phyloP scores from a whole-genome alignment of 2,329 filamentous ascomycete species.

The Penicillium janthinellum region DNA sequence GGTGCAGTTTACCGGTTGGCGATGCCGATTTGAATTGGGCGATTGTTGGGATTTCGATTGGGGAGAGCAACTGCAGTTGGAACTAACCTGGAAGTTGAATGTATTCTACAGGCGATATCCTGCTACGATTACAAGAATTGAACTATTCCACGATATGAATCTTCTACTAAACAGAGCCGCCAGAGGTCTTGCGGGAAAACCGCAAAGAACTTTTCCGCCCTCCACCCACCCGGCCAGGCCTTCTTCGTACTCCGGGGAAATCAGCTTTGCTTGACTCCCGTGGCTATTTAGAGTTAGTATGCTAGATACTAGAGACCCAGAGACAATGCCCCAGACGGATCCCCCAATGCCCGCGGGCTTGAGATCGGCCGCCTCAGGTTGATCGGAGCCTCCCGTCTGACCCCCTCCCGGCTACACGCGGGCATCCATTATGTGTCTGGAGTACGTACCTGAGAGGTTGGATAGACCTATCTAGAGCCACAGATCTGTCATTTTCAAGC shows the following conservation, averaged over 20 bases:
- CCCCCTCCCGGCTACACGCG: conserved; percentile 16
- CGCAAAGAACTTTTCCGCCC: conserved; percentile 19
- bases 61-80: not conserved
- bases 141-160: not conserved
- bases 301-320: not conserved
- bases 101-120: not conserved
- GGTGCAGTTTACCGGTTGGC: conserved; percentile 15
- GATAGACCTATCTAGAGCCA: too few relatives aligned
- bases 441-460: too few relatives aligned
- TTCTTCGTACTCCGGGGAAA: conserved; percentile 13
- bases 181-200: conserved; percentile 4
- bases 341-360: conserved; percentile 15
- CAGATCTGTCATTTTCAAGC: not conserved
- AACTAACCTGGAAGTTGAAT: not conserved
- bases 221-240: conserved; percentile 17
- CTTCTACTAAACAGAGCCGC: not conserved
- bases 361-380: conserved; percentile 2
- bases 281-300: conserved; percentile 12
- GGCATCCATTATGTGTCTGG: not conserved
- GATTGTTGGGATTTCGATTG: conserved; percentile 7
- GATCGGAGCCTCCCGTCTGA: conserved; percentile 7
- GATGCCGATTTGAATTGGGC: conserved; percentile 15
- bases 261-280: not conserved
- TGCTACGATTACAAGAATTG: not conserved
- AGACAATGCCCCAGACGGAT: conserved; percentile 2